These are phyloP conservation scores for Carpinus viminea DNA, from an alignment of 306 rosid species.

Conservation along the genomic window DNA sequence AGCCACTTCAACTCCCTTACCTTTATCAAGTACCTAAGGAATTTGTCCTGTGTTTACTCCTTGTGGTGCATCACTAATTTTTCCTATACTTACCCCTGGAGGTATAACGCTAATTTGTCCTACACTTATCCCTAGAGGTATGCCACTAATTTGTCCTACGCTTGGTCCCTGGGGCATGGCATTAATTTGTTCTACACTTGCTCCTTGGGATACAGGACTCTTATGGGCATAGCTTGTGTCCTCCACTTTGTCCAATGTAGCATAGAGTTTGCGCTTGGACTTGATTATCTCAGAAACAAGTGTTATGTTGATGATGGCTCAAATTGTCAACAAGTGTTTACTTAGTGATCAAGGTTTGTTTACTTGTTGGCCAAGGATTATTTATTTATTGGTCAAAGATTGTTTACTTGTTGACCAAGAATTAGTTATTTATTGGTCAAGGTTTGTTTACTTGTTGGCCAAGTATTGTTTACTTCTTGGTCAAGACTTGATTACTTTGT, in stretches of 20 bases:
- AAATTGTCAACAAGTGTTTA: no score
- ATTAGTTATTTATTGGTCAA: no score
- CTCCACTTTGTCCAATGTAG: slow-evolving; percentile 23
- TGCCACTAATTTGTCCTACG: background rate
- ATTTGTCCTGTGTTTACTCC: slow-evolving; percentile 12
- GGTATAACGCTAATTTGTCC: background rate
- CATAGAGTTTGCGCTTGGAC: slow-evolving; percentile 40
- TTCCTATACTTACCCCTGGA: no score
- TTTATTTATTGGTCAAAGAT: no score
- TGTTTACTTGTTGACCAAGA: no score
- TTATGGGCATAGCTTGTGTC: background rate
- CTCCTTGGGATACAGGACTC: background rate
- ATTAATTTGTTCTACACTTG: background rate
- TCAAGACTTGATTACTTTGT: no score
- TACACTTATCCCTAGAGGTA: no score
- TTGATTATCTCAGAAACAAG: slow-evolving; percentile 38
- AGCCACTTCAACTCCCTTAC: slow-evolving; percentile 5
- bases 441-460: no score
- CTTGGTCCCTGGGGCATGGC: background rate
- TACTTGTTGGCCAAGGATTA: no score
- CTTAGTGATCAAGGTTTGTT: no score
- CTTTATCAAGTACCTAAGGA: background rate
- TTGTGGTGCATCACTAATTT: background rate
- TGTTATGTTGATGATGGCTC: no score
- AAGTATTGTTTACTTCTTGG: no score